Evolutionary conservation across 306 rosid species (phyloP).

Genomic region (Quercus ilex): DNA sequence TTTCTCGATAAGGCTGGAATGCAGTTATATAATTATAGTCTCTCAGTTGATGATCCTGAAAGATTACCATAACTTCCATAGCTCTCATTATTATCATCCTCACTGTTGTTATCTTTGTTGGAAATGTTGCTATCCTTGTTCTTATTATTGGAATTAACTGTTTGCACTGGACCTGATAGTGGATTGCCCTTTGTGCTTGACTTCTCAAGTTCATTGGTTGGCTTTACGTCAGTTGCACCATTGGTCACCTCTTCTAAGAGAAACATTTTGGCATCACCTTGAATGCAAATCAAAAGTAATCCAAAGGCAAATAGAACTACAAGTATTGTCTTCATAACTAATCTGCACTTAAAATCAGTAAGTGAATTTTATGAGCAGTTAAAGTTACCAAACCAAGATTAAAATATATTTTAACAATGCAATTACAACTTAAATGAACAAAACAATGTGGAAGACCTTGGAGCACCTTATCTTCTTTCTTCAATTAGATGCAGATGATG

Average conservation of each 20-base stretch:
- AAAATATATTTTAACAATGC: not conserved
- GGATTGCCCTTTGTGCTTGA: not conserved
- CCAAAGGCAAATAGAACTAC: constrained; percentile 1
- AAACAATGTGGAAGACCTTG: not conserved
- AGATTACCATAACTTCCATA: constrained; percentile 16
- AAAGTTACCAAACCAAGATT: not conserved
- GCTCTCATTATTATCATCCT: constrained; percentile 14
- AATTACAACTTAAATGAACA: not conserved
- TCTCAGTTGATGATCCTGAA: constrained; percentile 6
- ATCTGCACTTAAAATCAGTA: constrained; percentile 5
- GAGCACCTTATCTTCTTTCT: not conserved
- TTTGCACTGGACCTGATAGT: not conserved
- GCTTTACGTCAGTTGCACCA: not conserved
- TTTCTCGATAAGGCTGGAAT: constrained; percentile 7
- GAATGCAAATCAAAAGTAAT: not conserved
- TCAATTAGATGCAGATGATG: not conserved
- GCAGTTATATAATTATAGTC: not conserved
- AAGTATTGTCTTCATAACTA: constrained; percentile 10
- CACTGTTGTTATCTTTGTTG: not conserved
- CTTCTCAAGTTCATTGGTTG: not conserved
- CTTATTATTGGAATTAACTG: not conserved
- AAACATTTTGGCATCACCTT: constrained; percentile 12
- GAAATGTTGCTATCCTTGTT: no score
- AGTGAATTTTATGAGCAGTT: not conserved
- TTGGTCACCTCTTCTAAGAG: constrained; percentile 1